Evolutionary conservation across 179 eudicot genomes (phyloP).

Genomic region (Corrigiola litoralis): DNA sequence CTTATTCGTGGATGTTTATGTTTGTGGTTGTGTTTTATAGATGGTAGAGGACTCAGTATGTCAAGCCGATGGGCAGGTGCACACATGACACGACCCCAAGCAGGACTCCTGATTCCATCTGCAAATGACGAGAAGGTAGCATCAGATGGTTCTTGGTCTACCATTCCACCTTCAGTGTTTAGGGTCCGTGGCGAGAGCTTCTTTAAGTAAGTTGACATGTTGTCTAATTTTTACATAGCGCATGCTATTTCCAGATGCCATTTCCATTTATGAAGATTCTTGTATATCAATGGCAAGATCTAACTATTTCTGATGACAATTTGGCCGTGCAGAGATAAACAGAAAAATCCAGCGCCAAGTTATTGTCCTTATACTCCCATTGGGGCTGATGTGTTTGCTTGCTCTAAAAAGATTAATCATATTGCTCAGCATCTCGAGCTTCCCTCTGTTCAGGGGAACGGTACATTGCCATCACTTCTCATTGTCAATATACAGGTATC

Average conservation of each 20-base stretch:
- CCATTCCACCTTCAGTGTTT: conserved; percentile 53
- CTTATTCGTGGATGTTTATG: conserved; percentile 5
- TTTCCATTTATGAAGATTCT: neutral
- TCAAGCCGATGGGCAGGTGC: conserved; percentile 46
- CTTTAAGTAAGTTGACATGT: conserved; percentile 46
- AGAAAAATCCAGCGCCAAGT: conserved; percentile 56
- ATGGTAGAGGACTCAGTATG: conserved; percentile 22
- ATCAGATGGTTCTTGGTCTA: conserved; percentile 53
- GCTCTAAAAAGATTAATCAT: conserved; percentile 62
- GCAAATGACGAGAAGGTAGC: conserved; percentile 42
- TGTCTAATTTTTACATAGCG: neutral
- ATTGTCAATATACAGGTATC: conserved; percentile 82
- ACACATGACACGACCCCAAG: conserved; percentile 43
- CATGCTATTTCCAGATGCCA: neutral
- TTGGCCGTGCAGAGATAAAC: conserved; percentile 59
- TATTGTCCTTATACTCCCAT: conserved; percentile 70
- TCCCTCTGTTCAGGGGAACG: conserved; percentile 43
- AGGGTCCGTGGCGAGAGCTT: conserved; percentile 66
- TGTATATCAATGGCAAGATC: neutral
- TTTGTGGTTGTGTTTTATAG: conserved; percentile 12
- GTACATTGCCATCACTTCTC: conserved; percentile 57
- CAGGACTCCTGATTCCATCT: conserved; percentile 53
- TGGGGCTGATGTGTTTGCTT: conserved; percentile 65
- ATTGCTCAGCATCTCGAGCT: conserved; percentile 78
- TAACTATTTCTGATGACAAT: neutral